Evolutionary conservation across 257 asterid species (phyloP).

Genomic region (Scutellaria baicalensis): DNA sequence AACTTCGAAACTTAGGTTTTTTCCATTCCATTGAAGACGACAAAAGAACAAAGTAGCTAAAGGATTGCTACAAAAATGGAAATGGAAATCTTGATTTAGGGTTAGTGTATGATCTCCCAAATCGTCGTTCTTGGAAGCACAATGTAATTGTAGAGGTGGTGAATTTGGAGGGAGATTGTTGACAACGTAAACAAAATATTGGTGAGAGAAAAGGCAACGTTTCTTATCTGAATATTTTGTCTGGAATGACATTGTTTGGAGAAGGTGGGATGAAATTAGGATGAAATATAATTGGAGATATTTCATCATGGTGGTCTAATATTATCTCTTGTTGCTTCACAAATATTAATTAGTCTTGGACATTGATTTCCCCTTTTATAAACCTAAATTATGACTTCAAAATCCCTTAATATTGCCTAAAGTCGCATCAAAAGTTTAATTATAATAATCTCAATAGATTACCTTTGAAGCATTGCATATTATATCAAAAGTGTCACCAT

Average conservation of each 20-base stretch:
- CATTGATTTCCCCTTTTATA: neutral
- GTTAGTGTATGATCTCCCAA: neutral
- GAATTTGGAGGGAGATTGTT: conserved; percentile 10
- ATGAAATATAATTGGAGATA: neutral
- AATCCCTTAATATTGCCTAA: too few relatives aligned
- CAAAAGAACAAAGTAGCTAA: neutral
- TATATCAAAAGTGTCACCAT: too few relatives aligned
- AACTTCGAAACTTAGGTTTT: neutral
- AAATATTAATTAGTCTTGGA: neutral
- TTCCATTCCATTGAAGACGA: neutral
- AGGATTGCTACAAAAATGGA: neutral
- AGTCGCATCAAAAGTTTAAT: too few relatives aligned
- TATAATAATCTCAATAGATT: too few relatives aligned
- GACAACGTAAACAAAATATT: neutral
- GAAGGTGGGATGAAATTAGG: neutral
- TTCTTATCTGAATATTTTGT: neutral
- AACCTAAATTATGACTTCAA: too few relatives aligned
- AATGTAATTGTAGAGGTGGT: neutral
- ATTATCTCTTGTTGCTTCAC: neutral
- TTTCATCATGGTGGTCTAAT: neutral
- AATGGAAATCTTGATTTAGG: neutral
- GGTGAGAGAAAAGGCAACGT: neutral
- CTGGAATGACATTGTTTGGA: neutral
- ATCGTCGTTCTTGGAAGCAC: neutral
- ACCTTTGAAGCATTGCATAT: too few relatives aligned